A percentile compares a stretch with the other conserved stretches of the same genome.
Conservation (phyloP, 345 rosid genomes). For the Odontarrhena argentea region DNA sequence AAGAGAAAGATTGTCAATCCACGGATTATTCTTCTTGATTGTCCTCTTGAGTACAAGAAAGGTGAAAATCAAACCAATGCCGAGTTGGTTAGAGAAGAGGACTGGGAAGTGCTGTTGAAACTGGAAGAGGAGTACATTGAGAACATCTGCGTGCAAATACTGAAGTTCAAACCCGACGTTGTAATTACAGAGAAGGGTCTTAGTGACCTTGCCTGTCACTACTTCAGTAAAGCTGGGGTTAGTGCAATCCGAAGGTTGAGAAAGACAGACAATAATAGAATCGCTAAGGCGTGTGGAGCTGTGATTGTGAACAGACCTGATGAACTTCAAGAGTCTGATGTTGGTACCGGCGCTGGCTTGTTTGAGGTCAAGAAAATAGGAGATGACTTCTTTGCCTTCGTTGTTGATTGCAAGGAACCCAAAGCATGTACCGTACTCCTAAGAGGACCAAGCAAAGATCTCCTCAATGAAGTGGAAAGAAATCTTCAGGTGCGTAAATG, state of each 20-base stretch:
- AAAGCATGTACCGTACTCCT: constrained; percentile 90
- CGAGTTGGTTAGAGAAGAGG: constrained; percentile 87
- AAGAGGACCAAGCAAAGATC: constrained; percentile 99
- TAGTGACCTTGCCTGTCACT: constrained; percentile 94
- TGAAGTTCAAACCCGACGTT: constrained; percentile 86
- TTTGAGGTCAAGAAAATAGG: constrained; percentile 97
- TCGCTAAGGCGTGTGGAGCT: constrained; percentile 96
- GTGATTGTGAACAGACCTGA: constrained; percentile 93
- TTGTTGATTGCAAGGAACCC: constrained; percentile 93
- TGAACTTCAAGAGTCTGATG: constrained; percentile 94
- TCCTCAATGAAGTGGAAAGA: constrained; percentile 93
- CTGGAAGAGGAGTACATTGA: constrained; percentile 95
- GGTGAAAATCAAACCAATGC: constrained; percentile 99
- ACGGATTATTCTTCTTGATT: constrained; percentile 83
- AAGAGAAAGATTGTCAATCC: constrained; percentile 87
- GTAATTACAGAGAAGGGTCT: constrained; percentile 98
- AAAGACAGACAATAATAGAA: constrained; percentile 88
- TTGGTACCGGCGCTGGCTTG: constrained; percentile 92
- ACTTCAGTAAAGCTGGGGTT: constrained; percentile 88
- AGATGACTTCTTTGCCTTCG: constrained; percentile 86
- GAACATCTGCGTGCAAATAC: constrained; percentile 74
- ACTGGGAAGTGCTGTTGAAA: constrained; percentile 82
- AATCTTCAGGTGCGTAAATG: constrained; percentile 74
- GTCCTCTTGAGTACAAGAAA: constrained; percentile 97
- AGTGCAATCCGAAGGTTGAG: constrained; percentile 95